Base-by-base conservation (phyloP, 441 rosid species). In the Macaranga tanarius region DNA sequence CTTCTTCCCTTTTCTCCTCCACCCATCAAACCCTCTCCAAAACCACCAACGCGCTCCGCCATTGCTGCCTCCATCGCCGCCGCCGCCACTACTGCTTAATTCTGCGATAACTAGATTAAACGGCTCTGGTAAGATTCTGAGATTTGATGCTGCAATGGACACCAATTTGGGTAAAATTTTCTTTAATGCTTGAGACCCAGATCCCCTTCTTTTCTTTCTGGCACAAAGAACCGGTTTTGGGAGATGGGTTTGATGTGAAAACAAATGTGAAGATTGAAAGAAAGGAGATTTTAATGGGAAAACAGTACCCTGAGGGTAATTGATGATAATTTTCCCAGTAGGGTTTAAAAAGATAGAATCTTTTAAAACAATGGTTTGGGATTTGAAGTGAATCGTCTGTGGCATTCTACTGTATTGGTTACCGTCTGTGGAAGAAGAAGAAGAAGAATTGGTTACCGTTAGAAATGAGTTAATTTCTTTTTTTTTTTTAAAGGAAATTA, bases 41-140 rank as follows among this genome's bases (percentile, higher is more conserved):
- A 79, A 47, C 58, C 77, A 79, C 7, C 34, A 63, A 17, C 76
- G 48, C 1, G 72, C 75, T 58, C 75, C 75, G 51, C 10, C 70
- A 17, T 67, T 85, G 25, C 75, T 81, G 10, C 68, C 77, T 65
- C 10, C 66, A 11, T 67, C 86, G 20, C 75, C 81, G 13, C 66
- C 28, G 5, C 42, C 72, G 60, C 10, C 70, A 4, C 69, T 83
- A 26, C 75, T 81, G 17, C 68, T 72, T 1, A 86, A 65, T 78
- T 70, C 84, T 38, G 44, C 75, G 2, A 82, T 42, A 25, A 81
- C 51, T 34, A 79, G 19, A 79, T 73, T 80, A 70, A 84, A 38
- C 6, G 90, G 92, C 44, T 73, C 86, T 25, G 88, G 82, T 54
- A 81, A 76, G n/a, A 77, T 72, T 73, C 75, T 79, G 79, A 79